A percentile compares a stretch with the other conserved stretches of the same genome.
These are phyloP conservation scores for Candida dajiaensis DNA, from an alignment of 805 yeast genomes.

Conservation along the genomic window DNA sequence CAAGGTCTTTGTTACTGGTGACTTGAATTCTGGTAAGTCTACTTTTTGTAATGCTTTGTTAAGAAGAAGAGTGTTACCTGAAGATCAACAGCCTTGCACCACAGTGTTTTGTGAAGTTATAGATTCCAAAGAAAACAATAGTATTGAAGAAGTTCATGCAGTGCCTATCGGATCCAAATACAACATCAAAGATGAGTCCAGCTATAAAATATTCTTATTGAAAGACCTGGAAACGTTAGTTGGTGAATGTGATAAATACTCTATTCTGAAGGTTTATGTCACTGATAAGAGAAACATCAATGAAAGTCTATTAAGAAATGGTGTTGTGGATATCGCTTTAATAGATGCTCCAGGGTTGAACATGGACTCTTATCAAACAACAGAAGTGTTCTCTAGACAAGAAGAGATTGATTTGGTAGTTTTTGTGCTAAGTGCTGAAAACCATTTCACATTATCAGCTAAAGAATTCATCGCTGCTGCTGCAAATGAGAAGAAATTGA, in stretches of 20 bases:
- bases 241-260: slow-evolving; percentile 62
- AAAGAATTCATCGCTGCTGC: slow-evolving; percentile 89
- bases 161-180: slow-evolving; percentile 47
- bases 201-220: slow-evolving; percentile 54
- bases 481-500: slow-evolving; percentile 83
- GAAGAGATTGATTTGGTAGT: slow-evolving; percentile 96
- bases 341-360: slow-evolving; percentile 98
- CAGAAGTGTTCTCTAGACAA: slow-evolving; percentile 91
- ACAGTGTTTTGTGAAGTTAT: slow-evolving; percentile 92
- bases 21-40: slow-evolving; percentile 92
- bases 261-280: slow-evolving; percentile 74
- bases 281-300: slow-evolving; percentile 64
- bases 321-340: slow-evolving; percentile 83
- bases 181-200: slow-evolving; percentile 47
- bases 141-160: slow-evolving; percentile 91
- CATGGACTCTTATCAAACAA: slow-evolving; percentile 87
- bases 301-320: slow-evolving; percentile 74
- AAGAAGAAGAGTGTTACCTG: slow-evolving; percentile 75
- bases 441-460: slow-evolving; percentile 91
- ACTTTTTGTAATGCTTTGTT: slow-evolving; percentile 90
- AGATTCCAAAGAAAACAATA: slow-evolving; percentile 71
- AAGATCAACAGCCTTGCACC: slow-evolving; percentile 97
- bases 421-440: slow-evolving; percentile 94
- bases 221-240: slow-evolving; percentile 63
- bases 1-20: slow-evolving; percentile 95